Evolutionary conservation across 805 yeast species (phyloP).

Genomic region (Teunomyces tritomae): DNA sequence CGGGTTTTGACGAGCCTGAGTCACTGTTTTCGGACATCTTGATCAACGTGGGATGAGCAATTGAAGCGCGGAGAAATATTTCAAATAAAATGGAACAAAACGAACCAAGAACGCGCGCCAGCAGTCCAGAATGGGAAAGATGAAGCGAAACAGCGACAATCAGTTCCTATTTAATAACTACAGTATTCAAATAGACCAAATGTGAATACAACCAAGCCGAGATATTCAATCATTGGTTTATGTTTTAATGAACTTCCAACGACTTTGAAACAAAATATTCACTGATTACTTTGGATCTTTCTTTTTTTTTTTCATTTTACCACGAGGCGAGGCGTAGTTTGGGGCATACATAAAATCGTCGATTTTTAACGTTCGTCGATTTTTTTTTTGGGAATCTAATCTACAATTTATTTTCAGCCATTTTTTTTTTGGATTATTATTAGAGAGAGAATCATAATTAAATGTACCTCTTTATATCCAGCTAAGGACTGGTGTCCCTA

Average conservation of each 20-base stretch:
- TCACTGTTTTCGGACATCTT: background rate
- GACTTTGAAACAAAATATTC: too few species aligned
- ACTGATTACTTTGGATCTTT: too few species aligned
- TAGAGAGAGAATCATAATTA: background rate
- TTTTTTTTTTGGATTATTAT: background rate
- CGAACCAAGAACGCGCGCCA: background rate
- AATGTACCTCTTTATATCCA: constrained; percentile 1
- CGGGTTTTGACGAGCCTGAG: background rate
- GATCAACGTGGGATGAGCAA: background rate
- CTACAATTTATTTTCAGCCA: background rate
- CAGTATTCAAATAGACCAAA: too few species aligned
- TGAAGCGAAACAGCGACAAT: background rate
- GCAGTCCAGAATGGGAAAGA: background rate
- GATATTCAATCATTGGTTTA: too few species aligned
- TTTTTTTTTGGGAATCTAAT: too few species aligned
- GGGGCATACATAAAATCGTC: too few species aligned
- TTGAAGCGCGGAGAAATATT: background rate
- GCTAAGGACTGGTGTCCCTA: background rate
- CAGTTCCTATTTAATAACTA: background rate
- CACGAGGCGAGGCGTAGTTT: too few species aligned
- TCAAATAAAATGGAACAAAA: background rate
- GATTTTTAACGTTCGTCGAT: too few species aligned
- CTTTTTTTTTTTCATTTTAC: too few species aligned
- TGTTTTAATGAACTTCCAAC: too few species aligned
- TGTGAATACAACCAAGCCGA: too few species aligned